Conservation (phyloP, 2,329 filamentous ascomycete genomes). For the Ophidiomyces ophidiicola region DNA sequence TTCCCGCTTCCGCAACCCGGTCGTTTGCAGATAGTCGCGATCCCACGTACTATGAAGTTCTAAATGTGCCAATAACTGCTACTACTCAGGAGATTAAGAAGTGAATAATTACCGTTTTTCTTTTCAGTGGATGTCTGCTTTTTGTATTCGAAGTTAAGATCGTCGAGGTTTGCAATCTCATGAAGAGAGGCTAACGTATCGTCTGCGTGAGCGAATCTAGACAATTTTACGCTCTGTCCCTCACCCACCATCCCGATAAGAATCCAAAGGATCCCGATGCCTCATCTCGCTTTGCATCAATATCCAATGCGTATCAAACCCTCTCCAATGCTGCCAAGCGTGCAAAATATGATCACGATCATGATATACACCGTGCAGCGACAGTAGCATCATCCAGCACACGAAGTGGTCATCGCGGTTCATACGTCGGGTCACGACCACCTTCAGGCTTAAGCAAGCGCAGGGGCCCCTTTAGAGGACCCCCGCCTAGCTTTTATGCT, state of each 20-base stretch:
- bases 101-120: conserved; percentile 29
- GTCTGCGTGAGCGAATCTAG: conserved; percentile 21
- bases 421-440: conserved; percentile 50
- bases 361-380: conserved; percentile 26
- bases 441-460: conserved; percentile 70
- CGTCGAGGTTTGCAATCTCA: not conserved
- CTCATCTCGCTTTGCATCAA: conserved; percentile 62
- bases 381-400: conserved; percentile 24
- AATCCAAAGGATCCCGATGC: conserved; percentile 66
- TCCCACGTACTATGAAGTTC: conserved; percentile 66
- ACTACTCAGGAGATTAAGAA: conserved; percentile 72
- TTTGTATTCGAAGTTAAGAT: not conserved
- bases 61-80: conserved; percentile 59
- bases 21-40: conserved; percentile 23
- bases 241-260: conserved; percentile 82
- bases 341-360: conserved; percentile 60
- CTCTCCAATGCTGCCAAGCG: conserved; percentile 64
- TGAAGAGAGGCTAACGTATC: conserved; percentile 1
- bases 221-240: conserved; percentile 81
- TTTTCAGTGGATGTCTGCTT: conserved; percentile 5
- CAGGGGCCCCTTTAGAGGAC: conserved; percentile 64
- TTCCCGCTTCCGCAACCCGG: conserved; percentile 36
- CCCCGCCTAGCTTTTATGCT: conserved; percentile 79
- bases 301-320: conserved; percentile 71
- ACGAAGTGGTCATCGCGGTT: conserved; percentile 36